Conservation (phyloP, 2,329 filamentous ascomycete species). For the Pseudogymnoascus sp. region DNA sequence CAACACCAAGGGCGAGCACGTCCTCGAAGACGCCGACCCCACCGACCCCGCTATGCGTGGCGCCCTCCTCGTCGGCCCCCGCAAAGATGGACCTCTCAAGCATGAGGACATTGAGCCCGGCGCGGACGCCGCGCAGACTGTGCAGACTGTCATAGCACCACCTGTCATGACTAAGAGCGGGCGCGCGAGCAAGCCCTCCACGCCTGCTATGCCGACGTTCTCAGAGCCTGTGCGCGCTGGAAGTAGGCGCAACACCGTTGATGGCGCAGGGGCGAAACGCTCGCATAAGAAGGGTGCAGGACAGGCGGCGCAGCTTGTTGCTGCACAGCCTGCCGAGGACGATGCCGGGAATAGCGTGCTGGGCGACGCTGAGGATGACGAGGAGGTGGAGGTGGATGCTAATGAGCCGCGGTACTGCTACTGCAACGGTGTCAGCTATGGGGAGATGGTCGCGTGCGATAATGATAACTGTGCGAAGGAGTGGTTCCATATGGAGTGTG, state of each 20-base stretch:
- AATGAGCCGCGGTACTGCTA: constrained; percentile 73
- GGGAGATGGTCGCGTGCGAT: constrained; percentile 79
- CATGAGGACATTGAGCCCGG: constrained; percentile 43
- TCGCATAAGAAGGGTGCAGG: constrained; percentile 52
- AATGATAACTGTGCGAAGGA: constrained; percentile 64
- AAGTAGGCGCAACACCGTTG: constrained; percentile 40
- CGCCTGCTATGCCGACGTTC: constrained; percentile 53
- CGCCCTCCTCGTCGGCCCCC: constrained; percentile 29
- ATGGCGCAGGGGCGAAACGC: constrained; percentile 36
- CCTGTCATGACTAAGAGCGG: constrained; percentile 56
- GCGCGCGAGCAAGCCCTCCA: constrained; percentile 59
- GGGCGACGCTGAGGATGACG: constrained; percentile 33
- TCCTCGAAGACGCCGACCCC: constrained; percentile 29
- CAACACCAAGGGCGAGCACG: constrained; percentile 26
- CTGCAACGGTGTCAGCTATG: constrained; percentile 73
- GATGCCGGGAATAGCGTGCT: constrained; percentile 38
- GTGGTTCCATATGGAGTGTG: constrained; percentile 80
- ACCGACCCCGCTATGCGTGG: constrained; percentile 26
- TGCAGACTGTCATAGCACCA: constrained; percentile 32
- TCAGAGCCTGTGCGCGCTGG: constrained; percentile 49
- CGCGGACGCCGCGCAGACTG: constrained; percentile 32
- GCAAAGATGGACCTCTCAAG: constrained; percentile 41
- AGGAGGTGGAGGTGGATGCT: constrained; percentile 56
- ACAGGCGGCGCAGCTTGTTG: constrained; percentile 28
- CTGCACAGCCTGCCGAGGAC: constrained; percentile 18